phyloP scores from a whole-genome alignment of 2,329 filamentous ascomycete species.

The Colletotrichum caudatum region DNA sequence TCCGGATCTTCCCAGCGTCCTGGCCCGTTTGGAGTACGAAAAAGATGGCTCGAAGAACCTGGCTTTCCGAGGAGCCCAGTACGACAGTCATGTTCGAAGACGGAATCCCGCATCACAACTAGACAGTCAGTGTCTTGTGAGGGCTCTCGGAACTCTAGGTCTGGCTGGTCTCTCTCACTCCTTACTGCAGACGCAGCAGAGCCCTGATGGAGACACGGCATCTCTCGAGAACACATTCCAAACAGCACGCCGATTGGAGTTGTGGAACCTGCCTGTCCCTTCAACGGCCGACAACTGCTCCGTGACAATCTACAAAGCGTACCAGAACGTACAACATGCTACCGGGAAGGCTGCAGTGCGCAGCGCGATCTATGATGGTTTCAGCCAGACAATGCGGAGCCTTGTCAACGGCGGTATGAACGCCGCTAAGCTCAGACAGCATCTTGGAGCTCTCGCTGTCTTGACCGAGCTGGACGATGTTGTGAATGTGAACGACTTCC shows the following conservation, averaged over 20 bases:
- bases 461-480: conserved; percentile 87
- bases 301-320: conserved; percentile 81
- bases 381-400: conserved; percentile 70
- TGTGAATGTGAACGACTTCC: conserved; percentile 68
- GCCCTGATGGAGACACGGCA: conserved; percentile 65
- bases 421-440: conserved; percentile 64
- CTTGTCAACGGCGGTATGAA: conserved; percentile 64
- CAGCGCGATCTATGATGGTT: conserved; percentile 71
- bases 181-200: conserved; percentile 76
- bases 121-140: conserved; percentile 78
- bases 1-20: conserved; percentile 79
- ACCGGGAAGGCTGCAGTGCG: conserved; percentile 66
- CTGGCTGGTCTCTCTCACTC: conserved; percentile 88
- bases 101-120: conserved; percentile 64
- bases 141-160: conserved; percentile 83
- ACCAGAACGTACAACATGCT: conserved; percentile 81
- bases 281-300: conserved; percentile 70
- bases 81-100: conserved; percentile 83
- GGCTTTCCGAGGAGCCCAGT: conserved; percentile 89
- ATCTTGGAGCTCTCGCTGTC: conserved; percentile 74
- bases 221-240: conserved; percentile 80
- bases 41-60: conserved; percentile 87
- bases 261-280: conserved; percentile 90
- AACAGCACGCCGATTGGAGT: conserved; percentile 84
- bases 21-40: conserved; percentile 90